Evolutionary conservation across 139 green algal genomes (phyloP).

Genomic region (Bryopsis sp.): DNA sequence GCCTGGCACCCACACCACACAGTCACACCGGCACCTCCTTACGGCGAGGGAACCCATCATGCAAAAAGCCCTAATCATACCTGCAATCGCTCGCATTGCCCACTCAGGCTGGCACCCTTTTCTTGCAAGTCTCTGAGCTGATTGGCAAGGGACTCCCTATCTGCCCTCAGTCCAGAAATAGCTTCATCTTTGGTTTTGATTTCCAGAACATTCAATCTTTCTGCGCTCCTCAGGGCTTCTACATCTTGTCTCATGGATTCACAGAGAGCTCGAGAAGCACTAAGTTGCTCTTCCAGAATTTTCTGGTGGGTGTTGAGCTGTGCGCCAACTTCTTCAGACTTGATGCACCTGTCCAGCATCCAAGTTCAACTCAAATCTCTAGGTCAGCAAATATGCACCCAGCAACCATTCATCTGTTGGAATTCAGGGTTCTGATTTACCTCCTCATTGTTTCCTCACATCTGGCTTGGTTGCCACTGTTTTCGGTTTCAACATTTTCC

Average conservation of each 20-base stretch:
- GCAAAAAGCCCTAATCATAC: too few relatives aligned
- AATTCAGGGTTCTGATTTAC: too few relatives aligned
- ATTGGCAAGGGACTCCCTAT: background rate
- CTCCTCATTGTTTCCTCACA: too few relatives aligned
- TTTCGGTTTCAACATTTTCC: too few relatives aligned
- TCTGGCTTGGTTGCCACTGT: too few relatives aligned
- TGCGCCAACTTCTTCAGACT: background rate
- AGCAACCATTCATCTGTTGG: too few relatives aligned
- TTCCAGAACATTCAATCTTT: background rate
- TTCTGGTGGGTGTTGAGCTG: background rate
- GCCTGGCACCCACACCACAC: too few relatives aligned
- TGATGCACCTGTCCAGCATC: background rate
- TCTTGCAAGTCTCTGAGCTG: background rate
- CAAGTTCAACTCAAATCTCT: too few relatives aligned
- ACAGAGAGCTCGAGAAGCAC: background rate
- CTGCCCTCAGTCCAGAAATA: background rate
- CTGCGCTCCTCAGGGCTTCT: background rate
- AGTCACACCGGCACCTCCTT: too few relatives aligned
- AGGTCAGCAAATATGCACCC: too few relatives aligned
- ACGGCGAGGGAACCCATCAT: too few relatives aligned
- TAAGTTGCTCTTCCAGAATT: background rate
- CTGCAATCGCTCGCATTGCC: background rate
- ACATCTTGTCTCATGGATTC: background rate
- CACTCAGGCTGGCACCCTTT: background rate
- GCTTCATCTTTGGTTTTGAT: background rate